Percentiles rank a stretch among this genome's conserved stretches.
phyloP scores from a whole-genome alignment of 805 yeast genomes.

The Danielia oregonensis region DNA sequence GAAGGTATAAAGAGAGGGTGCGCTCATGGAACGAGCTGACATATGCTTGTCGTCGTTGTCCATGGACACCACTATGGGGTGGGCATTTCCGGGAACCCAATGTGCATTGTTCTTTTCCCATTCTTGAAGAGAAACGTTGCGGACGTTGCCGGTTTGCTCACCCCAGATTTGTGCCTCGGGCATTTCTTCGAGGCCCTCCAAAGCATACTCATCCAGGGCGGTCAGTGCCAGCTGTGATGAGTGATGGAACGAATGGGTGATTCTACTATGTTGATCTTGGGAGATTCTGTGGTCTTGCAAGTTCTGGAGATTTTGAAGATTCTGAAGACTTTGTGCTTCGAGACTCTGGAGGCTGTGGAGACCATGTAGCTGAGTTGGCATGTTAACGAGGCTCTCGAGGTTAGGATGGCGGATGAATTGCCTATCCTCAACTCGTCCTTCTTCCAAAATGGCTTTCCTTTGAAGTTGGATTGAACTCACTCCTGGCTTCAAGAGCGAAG shows the following conservation, averaged over 20 bases:
- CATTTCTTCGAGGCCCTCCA: slow-evolving; percentile 13
- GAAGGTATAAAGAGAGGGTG: slow-evolving; percentile 40
- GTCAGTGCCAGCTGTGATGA: neutral
- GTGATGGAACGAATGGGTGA: no score
- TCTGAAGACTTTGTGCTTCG: no score
- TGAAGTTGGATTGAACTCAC: neutral
- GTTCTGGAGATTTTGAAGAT: no score
- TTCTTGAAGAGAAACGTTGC: slow-evolving; percentile 26
- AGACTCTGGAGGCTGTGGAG: neutral
- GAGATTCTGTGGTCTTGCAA: no score
- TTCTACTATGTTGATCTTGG: no score
- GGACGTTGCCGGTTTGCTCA: neutral
- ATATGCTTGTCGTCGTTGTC: slow-evolving; percentile 4
- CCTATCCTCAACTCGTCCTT: no score
- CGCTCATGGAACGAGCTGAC: slow-evolving; percentile 32
- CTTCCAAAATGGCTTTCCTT: no score
- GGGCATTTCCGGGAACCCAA: slow-evolving; percentile 24
- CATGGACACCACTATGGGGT: slow-evolving; percentile 18
- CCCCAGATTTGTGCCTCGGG: slow-evolving; percentile 6
- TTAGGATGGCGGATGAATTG: no score
- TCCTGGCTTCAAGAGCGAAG: neutral
- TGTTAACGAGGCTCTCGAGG: no score
- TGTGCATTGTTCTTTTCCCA: slow-evolving; percentile 27
- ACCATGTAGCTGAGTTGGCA: no score
- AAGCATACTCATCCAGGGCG: neutral